Conservation (phyloP, 257 asterid species). For the Gynochthodes officinalis region DNA sequence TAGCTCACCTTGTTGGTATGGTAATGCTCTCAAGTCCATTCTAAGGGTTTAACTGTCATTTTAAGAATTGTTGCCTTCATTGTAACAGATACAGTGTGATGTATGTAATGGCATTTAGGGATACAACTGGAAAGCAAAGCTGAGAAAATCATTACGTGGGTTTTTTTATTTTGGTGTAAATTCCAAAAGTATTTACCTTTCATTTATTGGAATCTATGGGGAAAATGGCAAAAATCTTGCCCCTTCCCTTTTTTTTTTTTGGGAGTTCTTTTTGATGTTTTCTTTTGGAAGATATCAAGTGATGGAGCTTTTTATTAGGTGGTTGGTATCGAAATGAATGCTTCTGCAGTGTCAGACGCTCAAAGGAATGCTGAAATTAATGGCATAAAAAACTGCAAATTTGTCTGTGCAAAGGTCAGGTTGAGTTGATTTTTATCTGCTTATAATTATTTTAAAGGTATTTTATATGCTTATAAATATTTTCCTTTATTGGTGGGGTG, state of each 20-base stretch:
- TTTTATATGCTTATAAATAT: background rate
- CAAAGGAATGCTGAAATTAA: slow-evolving; percentile 89
- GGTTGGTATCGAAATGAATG: slow-evolving; percentile 98
- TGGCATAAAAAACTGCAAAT: slow-evolving; percentile 82
- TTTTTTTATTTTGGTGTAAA: background rate
- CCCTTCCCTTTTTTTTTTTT: background rate
- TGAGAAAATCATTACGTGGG: background rate
- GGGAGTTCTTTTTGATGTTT: background rate
- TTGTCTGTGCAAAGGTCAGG: slow-evolving; percentile 87
- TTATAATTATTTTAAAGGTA: slow-evolving; percentile 10
- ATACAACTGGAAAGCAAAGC: background rate
- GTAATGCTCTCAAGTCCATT: slow-evolving; percentile 58
- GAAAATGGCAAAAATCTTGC: background rate
- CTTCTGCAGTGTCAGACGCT: slow-evolving; percentile 93
- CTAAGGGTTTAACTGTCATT: slow-evolving; percentile 12
- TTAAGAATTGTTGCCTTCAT: background rate
- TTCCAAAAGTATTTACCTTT: background rate
- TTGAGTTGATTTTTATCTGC: slow-evolving; percentile 15
- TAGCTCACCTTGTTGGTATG: slow-evolving; percentile 97
- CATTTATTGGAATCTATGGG: background rate
- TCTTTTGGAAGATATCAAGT: background rate
- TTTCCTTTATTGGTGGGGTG: background rate
- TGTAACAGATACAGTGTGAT: background rate
- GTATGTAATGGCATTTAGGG: background rate
- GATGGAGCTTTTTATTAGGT: slow-evolving; percentile 48